Evolutionary conservation across 768 basidiomycete genomes (phyloP), one percentile per base, ranked within the genome.

Genomic region (Lanmaoa rubissima): DNA sequence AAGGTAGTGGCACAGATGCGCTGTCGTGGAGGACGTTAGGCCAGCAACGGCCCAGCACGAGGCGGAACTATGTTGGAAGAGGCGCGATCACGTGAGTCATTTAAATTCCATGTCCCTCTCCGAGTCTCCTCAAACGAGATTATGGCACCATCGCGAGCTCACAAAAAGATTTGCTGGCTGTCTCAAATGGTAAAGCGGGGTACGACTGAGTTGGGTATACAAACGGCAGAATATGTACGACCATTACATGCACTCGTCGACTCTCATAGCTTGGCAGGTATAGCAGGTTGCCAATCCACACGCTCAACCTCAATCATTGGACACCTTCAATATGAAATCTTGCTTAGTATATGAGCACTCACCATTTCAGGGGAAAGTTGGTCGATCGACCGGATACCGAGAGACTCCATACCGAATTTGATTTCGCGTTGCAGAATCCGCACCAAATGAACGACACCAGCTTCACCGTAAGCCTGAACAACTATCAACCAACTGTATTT

Each of bases 291-390:
- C 87, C 88, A 91, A 64, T 85, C 80, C 36, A 86, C 81, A 9
- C 86, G 80, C 64, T 85, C 84, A 38, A 87, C 73, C 85, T 87
- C 41, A 13, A 61, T 50, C 21, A 2, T 24, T 24, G 32, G 43
- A 31, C 14, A 34, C 21, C 31, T 31, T 60, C 53, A 53, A 39
- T 53, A 34, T 48, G 16, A 38, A 60, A 14, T 44, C n/a, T 43
- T 21, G 13, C 3, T 43, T 31, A 43, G 7, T 16, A 17, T 54
- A 42, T 14, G 5, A 13, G 19, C 19, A 64, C 81, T 55, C 66
- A 90, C 90, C 84, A 94, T 81, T 63, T 88, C 86, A 1, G 92
- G 89, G 32, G 74, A 79, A 38, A 96, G 76, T 51, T 92, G 84
- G 5, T 78, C 72, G 1, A 94, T 68, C 40, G 73, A 81, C 44